A percentile compares a stretch with the other conserved stretches of the same genome.
These are phyloP conservation scores for Castanospermum australe DNA, from an alignment of 306 rosid species.

Conservation along the genomic window DNA sequence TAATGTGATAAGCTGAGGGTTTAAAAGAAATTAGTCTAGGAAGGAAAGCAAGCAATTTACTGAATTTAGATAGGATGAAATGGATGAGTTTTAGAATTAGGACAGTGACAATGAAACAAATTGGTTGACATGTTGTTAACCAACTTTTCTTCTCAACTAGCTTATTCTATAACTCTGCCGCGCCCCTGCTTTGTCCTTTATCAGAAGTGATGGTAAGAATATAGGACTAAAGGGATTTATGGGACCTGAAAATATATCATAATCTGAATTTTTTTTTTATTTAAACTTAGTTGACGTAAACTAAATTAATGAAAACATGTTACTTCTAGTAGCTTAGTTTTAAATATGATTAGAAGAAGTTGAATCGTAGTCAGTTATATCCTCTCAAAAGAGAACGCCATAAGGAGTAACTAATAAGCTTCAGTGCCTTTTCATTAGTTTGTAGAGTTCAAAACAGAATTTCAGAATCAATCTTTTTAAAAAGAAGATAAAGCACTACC, in stretches of 20 bases:
- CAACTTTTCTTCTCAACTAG: neutral
- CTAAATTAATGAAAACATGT: too few relatives aligned
- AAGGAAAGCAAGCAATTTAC: neutral
- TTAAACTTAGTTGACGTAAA: too few relatives aligned
- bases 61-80: too few relatives aligned
- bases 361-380: neutral
- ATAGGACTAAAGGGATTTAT: neutral
- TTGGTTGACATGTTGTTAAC: neutral
- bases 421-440: neutral
- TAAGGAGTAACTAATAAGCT: neutral
- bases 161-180: neutral
- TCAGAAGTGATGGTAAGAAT: neutral
- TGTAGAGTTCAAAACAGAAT: neutral
- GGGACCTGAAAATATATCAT: neutral
- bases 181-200: neutral
- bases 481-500: slow-evolving; percentile 15
- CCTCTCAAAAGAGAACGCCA: neutral
- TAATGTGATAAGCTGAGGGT: neutral
- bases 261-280: too few relatives aligned
- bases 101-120: neutral
- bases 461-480: neutral
- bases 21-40: neutral
- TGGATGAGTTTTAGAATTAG: neutral
- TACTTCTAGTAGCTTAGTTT: too few relatives aligned
- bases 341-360: neutral